Conservation (phyloP, 129 eudicot species). For the Tagetes erecta region DNA sequence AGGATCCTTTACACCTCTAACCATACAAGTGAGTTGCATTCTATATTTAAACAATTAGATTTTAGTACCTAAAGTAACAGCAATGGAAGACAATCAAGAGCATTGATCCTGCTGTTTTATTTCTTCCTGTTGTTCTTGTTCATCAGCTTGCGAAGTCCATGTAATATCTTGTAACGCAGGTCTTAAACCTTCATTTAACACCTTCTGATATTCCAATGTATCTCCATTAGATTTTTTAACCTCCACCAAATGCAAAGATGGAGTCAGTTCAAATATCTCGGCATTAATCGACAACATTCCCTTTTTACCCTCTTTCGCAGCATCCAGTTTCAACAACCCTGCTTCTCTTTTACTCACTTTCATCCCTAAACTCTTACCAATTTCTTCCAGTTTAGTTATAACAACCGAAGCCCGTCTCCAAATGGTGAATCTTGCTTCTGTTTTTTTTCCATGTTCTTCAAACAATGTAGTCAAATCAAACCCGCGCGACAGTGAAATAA, state of each 20-base stretch:
- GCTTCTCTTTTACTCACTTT: constrained; percentile 55
- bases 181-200: constrained; percentile 48
- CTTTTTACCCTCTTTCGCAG: constrained; percentile 63
- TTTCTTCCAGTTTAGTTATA: constrained; percentile 58
- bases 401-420: constrained; percentile 46
- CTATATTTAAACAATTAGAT: background rate
- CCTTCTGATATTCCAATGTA: constrained; percentile 60
- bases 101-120: constrained; percentile 24
- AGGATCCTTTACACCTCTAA: too few relatives aligned
- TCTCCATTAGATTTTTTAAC: constrained; percentile 69
- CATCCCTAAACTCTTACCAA: constrained; percentile 47
- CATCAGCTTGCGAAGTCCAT: constrained; percentile 65
- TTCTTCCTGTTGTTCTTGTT: constrained; percentile 30
- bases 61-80: constrained; percentile 4
- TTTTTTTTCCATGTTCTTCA: constrained; percentile 47
- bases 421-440: constrained; percentile 63
- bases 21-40: background rate
- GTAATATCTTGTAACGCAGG: constrained; percentile 63
- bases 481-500: constrained; percentile 67
- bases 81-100: constrained; percentile 13
- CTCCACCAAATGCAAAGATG: constrained; percentile 58
- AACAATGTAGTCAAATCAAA: constrained; percentile 72
- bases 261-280: constrained; percentile 68
- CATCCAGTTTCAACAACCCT: constrained; percentile 69
- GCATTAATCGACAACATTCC: constrained; percentile 73